Base-by-base conservation (phyloP, 2,329 filamentous ascomycete genomes). In the Colletotrichum navitas region DNA sequence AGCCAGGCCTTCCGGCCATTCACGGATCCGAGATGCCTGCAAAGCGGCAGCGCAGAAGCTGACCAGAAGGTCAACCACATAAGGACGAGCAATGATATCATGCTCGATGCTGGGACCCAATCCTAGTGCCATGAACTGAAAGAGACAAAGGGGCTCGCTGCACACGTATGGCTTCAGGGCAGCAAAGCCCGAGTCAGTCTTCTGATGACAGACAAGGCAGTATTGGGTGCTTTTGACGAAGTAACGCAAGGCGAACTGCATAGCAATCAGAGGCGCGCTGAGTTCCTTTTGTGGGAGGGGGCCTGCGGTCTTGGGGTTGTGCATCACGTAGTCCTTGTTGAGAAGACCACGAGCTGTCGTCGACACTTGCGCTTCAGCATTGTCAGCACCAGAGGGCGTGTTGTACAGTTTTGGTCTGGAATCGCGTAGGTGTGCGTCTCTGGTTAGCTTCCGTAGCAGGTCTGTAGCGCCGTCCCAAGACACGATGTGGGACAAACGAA, bases 61-160 rank as follows among this genome's bases (percentile, higher is more conserved):
- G 58, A 97, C 82, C 0, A 98, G 86, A 2, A 98, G 85, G 78
- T 98, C 95, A 16, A 97, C 93, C 0, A 97, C 94, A 67, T 91
- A 89, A 1, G 94, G 93, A 77, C 95, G 93, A 16, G 89, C 88
- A 34, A 92, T 77, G 29, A 98, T 92, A 77, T 97, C 94, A 78
- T 95, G 90, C 78, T 98, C 94, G 67, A 97, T 90, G 76, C 90
- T 94, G 1, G 93, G 92, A 0, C 94, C 95, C 76, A 97, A 91
- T 0, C 94, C 94, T n/a, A 97, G 85, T 21, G 89, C 86, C 86
- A 97, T 93, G 81, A 96, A 97, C 78, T 98, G 95, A 77, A 93
- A 97, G 5, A 97, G 83, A 77, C 95, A 98, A 3, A 98, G 85
- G 1, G 87, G 84, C 16, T 89, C 87, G 29, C 89, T 88, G 81